phyloP scores from a whole-genome alignment of 164 flowering plant genomes.

The Tetrastigma voinierianum region DNA sequence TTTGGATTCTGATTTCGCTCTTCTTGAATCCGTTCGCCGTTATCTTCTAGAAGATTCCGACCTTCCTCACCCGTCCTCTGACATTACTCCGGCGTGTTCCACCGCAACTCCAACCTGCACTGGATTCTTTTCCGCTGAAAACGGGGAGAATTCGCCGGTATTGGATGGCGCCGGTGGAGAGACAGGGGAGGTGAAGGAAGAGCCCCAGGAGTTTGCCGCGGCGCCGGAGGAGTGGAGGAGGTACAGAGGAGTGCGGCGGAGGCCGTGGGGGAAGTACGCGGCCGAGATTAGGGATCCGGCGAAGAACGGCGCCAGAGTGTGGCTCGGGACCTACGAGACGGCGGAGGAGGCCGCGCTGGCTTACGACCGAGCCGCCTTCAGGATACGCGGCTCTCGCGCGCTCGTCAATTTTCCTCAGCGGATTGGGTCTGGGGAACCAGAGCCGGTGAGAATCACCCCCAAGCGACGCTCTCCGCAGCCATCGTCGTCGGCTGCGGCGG shows the following conservation, averaged over 20 bases:
- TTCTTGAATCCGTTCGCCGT: neutral
- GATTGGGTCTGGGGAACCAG: constrained; percentile 9
- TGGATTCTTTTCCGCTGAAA: no score
- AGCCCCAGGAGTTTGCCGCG: neutral
- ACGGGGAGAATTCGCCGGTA: no score
- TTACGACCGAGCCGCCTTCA: constrained; percentile 27
- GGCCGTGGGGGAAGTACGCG: constrained; percentile 36
- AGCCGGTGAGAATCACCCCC: constrained; percentile 16
- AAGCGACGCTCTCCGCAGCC: constrained; percentile 15
- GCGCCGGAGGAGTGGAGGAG: neutral
- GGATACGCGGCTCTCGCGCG: constrained; percentile 24
- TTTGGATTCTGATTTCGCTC: neutral
- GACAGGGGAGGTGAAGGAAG: neutral
- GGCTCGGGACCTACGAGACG: constrained; percentile 33
- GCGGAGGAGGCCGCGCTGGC: constrained; percentile 31
- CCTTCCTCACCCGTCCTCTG: neutral
- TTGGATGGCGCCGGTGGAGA: no score
- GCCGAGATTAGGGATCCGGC: constrained; percentile 33
- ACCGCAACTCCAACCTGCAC: no score
- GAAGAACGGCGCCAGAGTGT: constrained; percentile 23
- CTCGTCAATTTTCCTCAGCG: constrained; percentile 24
- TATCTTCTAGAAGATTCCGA: neutral
- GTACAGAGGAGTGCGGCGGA: constrained; percentile 26
- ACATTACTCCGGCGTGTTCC: no score
- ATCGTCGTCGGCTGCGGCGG: neutral